phyloP scores from a whole-genome alignment of 192 early-diverging fungal genomes.

The Spinellus fusiger region DNA sequence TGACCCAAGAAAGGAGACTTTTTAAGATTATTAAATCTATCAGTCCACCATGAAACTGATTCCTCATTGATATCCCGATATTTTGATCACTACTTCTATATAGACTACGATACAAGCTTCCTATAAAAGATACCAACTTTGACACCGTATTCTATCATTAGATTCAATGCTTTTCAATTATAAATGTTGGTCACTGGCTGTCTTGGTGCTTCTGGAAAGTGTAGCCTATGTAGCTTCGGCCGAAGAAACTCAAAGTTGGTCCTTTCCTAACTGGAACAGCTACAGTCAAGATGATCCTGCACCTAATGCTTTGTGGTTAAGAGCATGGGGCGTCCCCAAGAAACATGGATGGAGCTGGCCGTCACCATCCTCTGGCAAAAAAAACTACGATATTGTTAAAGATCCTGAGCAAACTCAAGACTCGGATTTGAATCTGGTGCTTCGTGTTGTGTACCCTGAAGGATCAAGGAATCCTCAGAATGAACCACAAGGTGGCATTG shows the following conservation, averaged over 20 bases:
- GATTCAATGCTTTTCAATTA: background rate
- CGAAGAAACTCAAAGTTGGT: conserved; percentile 2
- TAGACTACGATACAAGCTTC: no score
- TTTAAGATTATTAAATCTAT: no score
- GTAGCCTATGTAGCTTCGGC: background rate
- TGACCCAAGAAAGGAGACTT: no score
- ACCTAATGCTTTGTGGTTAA: background rate
- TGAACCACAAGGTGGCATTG: conserved; percentile 22
- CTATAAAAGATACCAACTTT: no score
- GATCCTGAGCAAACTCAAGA: conserved; percentile 29
- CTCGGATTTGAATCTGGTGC: background rate
- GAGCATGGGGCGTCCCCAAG: conserved; percentile 4
- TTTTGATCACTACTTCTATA: no score
- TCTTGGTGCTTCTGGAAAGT: background rate
- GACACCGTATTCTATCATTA: no score
- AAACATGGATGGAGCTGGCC: conserved; percentile 7
- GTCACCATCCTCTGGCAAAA: background rate
- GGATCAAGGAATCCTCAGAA: conserved; percentile 22
- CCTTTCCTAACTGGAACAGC: conserved; percentile 9
- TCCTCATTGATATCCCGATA: no score
- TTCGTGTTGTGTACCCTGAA: conserved; percentile 28
- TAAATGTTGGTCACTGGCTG: background rate
- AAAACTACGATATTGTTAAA: conserved; percentile 9
- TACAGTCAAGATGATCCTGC: background rate
- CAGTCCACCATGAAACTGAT: no score